Base-by-base conservation (phyloP, 2,329 filamentous ascomycete species). In the Tolypocladium endophyticum region DNA sequence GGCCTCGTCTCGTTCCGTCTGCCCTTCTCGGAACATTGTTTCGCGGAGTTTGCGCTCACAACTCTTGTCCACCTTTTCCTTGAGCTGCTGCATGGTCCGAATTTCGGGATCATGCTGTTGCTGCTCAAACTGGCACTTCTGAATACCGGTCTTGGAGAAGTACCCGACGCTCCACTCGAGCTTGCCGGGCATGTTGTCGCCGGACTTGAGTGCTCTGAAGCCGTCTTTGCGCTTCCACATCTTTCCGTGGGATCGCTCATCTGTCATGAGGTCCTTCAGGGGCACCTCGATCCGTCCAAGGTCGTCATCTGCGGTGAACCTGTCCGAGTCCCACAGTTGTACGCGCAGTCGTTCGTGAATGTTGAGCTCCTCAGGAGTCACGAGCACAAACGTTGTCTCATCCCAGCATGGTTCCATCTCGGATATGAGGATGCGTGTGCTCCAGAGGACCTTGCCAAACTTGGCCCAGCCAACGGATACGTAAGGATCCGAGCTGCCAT, bases 281-380 rank as follows among this genome's bases (percentile, higher is more conserved):
- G 84, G 82, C 11, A 91, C 72, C 68, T 90, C 88, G 18, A 90
- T 87, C 20, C 87, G 81, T 20, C 88, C 88, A 1, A 91, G 76
- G 66, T 91, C 87, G 65, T 91, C 88, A 67, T 91, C 88, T 1
- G 87, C 87, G 2, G 84, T 87, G 57, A 83, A 80, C 52, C 85
- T 84, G 69, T 91, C 88, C 2, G 86, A 89, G 65, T 92, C 88
- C 88, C 88, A 92, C 0, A 91, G 76, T 67, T 90, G 87, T 1
- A 91, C 68, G 3, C 87, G 81, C 12, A 92, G 70, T 39, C 82
- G 84, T 71, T 90, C 87, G 28, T 86, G 81, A 0, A 89, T 87
- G 62, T 91, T 88, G 14, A 91, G 71, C 68, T 91, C 87, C 63
- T 89, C 84, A 0, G 85, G 79, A 0, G 86, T 86, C 1, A 91